Conservation (phyloP, 2,329 filamentous ascomycete species). For the Pseudogymnoascus sp. region DNA sequence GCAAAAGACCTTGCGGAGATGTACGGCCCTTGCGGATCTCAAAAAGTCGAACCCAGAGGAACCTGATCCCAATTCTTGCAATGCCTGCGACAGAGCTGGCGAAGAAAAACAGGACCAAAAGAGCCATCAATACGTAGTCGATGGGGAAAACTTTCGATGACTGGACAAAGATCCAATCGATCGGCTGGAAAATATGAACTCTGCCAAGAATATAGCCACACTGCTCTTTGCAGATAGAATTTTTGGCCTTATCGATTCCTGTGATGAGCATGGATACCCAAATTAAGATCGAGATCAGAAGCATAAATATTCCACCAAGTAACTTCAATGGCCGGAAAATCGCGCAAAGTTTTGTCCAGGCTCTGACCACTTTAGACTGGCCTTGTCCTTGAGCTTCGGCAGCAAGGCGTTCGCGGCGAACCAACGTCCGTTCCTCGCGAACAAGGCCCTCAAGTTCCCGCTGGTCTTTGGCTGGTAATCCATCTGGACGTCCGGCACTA, state of each 20-base stretch:
- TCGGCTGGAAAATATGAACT: slow-evolving; percentile 88
- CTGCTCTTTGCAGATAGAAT: slow-evolving; percentile 81
- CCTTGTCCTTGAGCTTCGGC: slow-evolving; percentile 74
- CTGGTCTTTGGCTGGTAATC: slow-evolving; percentile 75
- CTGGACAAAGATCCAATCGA: slow-evolving; percentile 83
- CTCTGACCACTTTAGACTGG: slow-evolving; percentile 62
- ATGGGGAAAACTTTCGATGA: slow-evolving; percentile 79
- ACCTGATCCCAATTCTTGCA: slow-evolving; percentile 81
- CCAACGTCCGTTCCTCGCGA: slow-evolving; percentile 85
- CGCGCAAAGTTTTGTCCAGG: slow-evolving; percentile 74
- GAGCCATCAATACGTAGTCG: slow-evolving; percentile 83
- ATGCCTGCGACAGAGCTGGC: slow-evolving; percentile 80
- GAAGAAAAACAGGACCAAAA: slow-evolving; percentile 83
- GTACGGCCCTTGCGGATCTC: slow-evolving; percentile 83
- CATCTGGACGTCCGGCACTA: slow-evolving; percentile 65
- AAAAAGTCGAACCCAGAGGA: slow-evolving; percentile 93
- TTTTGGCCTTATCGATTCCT: slow-evolving; percentile 90
- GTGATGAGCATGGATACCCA: slow-evolving; percentile 94
- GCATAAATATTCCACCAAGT: slow-evolving; percentile 70
- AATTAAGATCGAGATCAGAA: slow-evolving; percentile 66
- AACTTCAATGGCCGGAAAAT: slow-evolving; percentile 85
- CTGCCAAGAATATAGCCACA: slow-evolving; percentile 87
- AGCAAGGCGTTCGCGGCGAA: slow-evolving; percentile 80
- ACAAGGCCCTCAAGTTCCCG: slow-evolving; percentile 81
- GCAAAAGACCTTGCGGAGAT: slow-evolving; percentile 81